phyloP scores from a whole-genome alignment of 2,329 filamentous ascomycete species.

The Fonsecaea multimorphosa region DNA sequence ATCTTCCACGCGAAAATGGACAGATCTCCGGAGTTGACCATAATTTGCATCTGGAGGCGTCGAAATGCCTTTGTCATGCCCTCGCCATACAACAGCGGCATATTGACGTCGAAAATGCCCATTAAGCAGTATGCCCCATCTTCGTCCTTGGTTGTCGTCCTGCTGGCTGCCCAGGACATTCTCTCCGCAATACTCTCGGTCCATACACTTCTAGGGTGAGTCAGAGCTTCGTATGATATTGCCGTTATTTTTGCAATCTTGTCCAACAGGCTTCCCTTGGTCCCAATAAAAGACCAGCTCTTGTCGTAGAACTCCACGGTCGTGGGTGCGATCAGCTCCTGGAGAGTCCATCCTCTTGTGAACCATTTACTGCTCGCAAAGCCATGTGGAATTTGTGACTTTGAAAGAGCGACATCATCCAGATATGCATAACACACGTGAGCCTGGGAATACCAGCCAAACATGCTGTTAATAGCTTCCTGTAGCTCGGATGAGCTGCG shows the following conservation, averaged over 20 bases:
- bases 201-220: not conserved
- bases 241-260: not conserved
- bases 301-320: not conserved
- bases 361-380: slow-evolving; percentile 29
- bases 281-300: not conserved
- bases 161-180: slow-evolving; percentile 50
- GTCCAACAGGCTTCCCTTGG: not conserved
- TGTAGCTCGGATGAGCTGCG: slow-evolving; percentile 33
- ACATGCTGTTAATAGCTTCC: slow-evolving; percentile 37
- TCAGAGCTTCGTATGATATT: not conserved
- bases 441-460: slow-evolving; percentile 34
- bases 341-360: slow-evolving; percentile 7
- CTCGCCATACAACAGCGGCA: slow-evolving; percentile 54
- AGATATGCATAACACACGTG: slow-evolving; percentile 35
- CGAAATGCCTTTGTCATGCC: slow-evolving; percentile 40
- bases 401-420: slow-evolving; percentile 20
- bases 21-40: slow-evolving; percentile 27
- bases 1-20: slow-evolving; percentile 27
- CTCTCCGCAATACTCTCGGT: slow-evolving; percentile 43
- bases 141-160: slow-evolving; percentile 46
- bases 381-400: not conserved
- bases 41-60: slow-evolving; percentile 34
- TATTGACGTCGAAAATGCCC: slow-evolving; percentile 53
- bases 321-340: slow-evolving; percentile 9
- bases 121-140: slow-evolving; percentile 55